phyloP scores from a whole-genome alignment of 345 rosid species.

The Syzygium aromaticum region DNA sequence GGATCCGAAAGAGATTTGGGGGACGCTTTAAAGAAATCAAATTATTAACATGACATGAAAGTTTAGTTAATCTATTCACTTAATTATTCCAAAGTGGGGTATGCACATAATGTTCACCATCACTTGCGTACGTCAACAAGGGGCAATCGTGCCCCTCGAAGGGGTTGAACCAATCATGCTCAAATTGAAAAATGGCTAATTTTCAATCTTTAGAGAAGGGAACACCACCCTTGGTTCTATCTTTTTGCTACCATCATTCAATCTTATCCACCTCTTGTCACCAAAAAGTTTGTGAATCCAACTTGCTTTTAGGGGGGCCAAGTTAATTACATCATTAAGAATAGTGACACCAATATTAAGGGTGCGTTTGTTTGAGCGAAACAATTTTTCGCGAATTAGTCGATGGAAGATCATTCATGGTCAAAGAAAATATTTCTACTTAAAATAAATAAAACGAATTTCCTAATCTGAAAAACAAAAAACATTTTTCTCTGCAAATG shows the following conservation, averaged over 20 bases:
- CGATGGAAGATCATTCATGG: accelerated
- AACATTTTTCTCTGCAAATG: not conserved
- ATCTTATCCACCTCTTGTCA: not conserved
- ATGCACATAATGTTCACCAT: not conserved
- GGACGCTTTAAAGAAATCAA: not conserved
- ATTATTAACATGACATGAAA: not conserved
- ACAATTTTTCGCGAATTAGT: not conserved
- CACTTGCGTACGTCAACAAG: not conserved
- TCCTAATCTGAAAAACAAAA: not conserved
- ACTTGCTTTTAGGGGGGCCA: not conserved
- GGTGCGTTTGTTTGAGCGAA: not conserved
- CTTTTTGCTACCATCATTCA: not conserved
- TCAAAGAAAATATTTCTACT: not conserved
- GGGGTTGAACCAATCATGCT: not conserved
- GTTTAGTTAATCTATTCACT: not conserved
- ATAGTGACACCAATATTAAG: not conserved
- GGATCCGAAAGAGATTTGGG: not conserved
- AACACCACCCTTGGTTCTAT: not conserved
- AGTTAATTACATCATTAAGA: not conserved
- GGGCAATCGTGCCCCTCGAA: not conserved
- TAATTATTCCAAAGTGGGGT: not conserved
- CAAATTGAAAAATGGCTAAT: not conserved
- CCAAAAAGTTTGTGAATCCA: not conserved
- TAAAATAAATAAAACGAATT: not conserved
- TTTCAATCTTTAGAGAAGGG: not conserved